Conservation (phyloP, 768 basidiomycete species). For the Tremella yokohamensis region DNA sequence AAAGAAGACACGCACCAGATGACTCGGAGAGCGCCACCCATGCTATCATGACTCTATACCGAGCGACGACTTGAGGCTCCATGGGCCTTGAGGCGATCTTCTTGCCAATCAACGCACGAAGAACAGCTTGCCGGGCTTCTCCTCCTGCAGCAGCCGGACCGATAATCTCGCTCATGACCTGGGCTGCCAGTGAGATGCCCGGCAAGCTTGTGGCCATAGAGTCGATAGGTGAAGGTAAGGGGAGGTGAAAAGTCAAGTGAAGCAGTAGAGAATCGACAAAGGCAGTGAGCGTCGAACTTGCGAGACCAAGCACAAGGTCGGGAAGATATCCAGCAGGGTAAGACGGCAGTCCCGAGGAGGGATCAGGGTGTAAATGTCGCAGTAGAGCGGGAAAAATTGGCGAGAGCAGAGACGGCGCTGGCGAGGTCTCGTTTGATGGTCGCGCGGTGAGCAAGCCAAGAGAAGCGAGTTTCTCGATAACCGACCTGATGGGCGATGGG, state of each 20-base stretch:
- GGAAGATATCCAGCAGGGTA: constrained; percentile 31
- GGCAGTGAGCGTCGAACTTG: constrained; percentile 59
- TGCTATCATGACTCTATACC: constrained; percentile 60
- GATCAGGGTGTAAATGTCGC: constrained; percentile 38
- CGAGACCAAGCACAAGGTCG: constrained; percentile 47
- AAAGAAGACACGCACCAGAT: constrained; percentile 23
- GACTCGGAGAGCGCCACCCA: constrained; percentile 61
- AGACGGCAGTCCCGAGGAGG: constrained; percentile 48
- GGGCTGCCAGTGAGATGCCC: constrained; percentile 58
- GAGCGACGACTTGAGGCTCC: constrained; percentile 21
- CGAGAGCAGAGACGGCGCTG: constrained; percentile 58
- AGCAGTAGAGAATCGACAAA: constrained; percentile 50
- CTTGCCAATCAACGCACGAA: constrained; percentile 46
- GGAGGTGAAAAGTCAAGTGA: constrained; percentile 25
- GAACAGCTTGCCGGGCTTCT: constrained; percentile 38
- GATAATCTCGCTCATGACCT: constrained; percentile 58
- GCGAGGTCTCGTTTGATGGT: constrained; percentile 13
- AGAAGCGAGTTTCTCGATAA: constrained; percentile 52
- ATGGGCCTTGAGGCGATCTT: background rate
- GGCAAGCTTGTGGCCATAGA: constrained; percentile 46
- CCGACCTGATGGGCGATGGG: constrained; percentile 12
- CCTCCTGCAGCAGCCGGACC: constrained; percentile 52
- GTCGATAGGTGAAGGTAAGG: background rate
- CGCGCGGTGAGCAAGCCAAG: constrained; percentile 29
- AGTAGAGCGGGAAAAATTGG: constrained; percentile 54